Percentiles rank a stretch among this genome's conserved stretches.
Evolutionary conservation across 2,329 filamentous ascomycete genomes (phyloP).

Genomic region (Emmonsiellopsis sp.): DNA sequence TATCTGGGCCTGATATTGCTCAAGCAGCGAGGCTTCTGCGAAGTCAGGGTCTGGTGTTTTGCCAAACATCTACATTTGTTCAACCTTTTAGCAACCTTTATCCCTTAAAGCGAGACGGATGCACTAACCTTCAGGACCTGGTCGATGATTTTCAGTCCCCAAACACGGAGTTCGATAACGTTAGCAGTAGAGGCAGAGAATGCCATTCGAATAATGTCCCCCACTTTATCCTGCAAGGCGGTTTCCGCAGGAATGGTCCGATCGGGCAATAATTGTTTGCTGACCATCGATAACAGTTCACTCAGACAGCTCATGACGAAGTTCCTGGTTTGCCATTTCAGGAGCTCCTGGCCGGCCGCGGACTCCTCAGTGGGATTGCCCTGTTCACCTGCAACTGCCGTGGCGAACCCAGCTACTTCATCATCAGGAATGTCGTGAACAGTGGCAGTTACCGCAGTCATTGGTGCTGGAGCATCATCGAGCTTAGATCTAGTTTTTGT

Average conservation of each 20-base stretch:
- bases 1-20: slow-evolving; percentile 98
- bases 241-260: slow-evolving; percentile 69
- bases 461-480: slow-evolving; percentile 34
- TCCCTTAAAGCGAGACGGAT: not conserved
- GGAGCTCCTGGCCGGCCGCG: slow-evolving; percentile 65
- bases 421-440: slow-evolving; percentile 82
- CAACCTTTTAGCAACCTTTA: slow-evolving; percentile 4
- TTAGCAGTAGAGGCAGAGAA: slow-evolving; percentile 95
- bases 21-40: slow-evolving; percentile 87
- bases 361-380: slow-evolving; percentile 42
- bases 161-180: slow-evolving; percentile 79
- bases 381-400: slow-evolving; percentile 56
- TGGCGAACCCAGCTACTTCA: slow-evolving; percentile 89
- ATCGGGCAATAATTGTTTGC: slow-evolving; percentile 67
- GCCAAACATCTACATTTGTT: slow-evolving; percentile 63
- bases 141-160: slow-evolving; percentile 88
- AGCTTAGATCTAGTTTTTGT: slow-evolving; percentile 71
- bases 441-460: slow-evolving; percentile 32
- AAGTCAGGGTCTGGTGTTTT: slow-evolving; percentile 95
- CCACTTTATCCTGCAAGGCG: slow-evolving; percentile 72
- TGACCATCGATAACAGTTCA: slow-evolving; percentile 69
- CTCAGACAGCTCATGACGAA: slow-evolving; percentile 86
- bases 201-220: slow-evolving; percentile 90
- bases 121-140: slow-evolving; percentile 62
- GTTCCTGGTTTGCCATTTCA: slow-evolving; percentile 90